Conservation (phyloP, 2,329 filamentous ascomycete genomes). For the Graphilbum ipis-grandicollis region DNA sequence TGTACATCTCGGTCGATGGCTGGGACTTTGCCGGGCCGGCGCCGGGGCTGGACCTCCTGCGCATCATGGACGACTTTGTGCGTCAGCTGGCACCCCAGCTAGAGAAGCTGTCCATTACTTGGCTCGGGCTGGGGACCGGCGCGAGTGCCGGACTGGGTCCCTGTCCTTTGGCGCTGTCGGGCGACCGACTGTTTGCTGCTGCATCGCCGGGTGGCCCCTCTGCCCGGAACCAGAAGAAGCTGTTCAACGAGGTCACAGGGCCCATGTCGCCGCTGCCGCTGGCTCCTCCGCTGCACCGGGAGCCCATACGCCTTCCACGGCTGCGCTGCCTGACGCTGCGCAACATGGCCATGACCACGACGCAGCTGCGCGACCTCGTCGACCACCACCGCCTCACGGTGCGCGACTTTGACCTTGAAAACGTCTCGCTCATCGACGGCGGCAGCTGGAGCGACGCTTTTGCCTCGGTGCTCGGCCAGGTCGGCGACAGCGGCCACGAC, state of each 20-base stretch:
- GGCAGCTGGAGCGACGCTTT: constrained; percentile 73
- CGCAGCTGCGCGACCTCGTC: constrained; percentile 55
- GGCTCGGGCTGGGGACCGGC: constrained; percentile 26
- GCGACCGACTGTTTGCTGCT: constrained; percentile 57
- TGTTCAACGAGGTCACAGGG: constrained; percentile 47
- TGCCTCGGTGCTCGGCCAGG: constrained; percentile 43
- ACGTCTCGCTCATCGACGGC: constrained; percentile 47
- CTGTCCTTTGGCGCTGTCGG: constrained; percentile 52
- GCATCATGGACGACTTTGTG: constrained; percentile 69
- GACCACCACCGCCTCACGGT: constrained; percentile 48
- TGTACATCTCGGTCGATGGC: constrained; percentile 55
- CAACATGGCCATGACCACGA: constrained; percentile 54
- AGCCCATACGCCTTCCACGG: constrained; percentile 47
- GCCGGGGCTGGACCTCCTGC: constrained; percentile 52
- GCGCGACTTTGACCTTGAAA: constrained; percentile 64
- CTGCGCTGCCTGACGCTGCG: constrained; percentile 53
- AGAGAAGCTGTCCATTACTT: constrained; percentile 58
- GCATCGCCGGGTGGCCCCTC: too few relatives aligned
- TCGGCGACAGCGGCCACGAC: constrained; percentile 20
- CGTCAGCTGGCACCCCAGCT: constrained; percentile 48
- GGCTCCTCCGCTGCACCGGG: constrained; percentile 25
- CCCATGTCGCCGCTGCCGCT: constrained; percentile 47
- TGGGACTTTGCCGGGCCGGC: constrained; percentile 45
- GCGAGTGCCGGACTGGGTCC: constrained; percentile 37
- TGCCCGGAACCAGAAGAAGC: constrained; percentile 37